Base-by-base conservation (phyloP, 805 yeast genomes). In the Brettanomyces nanus region DNA sequence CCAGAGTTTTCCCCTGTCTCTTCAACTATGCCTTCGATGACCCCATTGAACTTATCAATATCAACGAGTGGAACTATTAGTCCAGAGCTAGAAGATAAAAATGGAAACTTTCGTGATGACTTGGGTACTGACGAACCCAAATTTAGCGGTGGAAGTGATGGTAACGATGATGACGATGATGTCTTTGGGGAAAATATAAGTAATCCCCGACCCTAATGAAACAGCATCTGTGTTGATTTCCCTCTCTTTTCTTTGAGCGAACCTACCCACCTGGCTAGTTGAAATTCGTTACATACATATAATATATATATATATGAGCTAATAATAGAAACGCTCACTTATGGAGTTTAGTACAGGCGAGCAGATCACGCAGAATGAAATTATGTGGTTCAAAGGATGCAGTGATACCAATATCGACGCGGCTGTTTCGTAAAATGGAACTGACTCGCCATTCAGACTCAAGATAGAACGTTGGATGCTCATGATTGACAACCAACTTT, bases 1-100 rank as follows among this genome's bases (percentile, higher is more conserved):
- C 66, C 66, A 6, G 57, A 56, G 13, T 52, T 61, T 15, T 43
- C 49, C 17, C 66, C 66, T 1, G 57, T 58, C 15, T 56, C 63
- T 0, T 41, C 61, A 9, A 47, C 53, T n/a, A 32, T 58, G 27
- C 63, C 65, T 0, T 62, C 65, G 25, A 59, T 61, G 63, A 61
- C 66, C 3, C 66, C 66, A 7, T 40, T 61, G 17, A 48, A 45
- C 25, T 42, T 59, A 26, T 51, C 59, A 4, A 44, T 54, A 19
- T 48, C 59, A 3, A 28, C 36, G 2, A 54, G 45, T 19, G 11
- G 39, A 1, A 28, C 31, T 3, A 33, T 36, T 13, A 33, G 46
- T 30, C 46, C 47, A n/a, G 47, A 40, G n/a, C n/a, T n/a, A n/a
- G n/a, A n/a, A n/a, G n/a, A n/a, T n/a, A n/a, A n/a, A n/a, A n/a